Evolutionary conservation across 331 rosid species (phyloP).

Genomic region (Prunus yedoensis): DNA sequence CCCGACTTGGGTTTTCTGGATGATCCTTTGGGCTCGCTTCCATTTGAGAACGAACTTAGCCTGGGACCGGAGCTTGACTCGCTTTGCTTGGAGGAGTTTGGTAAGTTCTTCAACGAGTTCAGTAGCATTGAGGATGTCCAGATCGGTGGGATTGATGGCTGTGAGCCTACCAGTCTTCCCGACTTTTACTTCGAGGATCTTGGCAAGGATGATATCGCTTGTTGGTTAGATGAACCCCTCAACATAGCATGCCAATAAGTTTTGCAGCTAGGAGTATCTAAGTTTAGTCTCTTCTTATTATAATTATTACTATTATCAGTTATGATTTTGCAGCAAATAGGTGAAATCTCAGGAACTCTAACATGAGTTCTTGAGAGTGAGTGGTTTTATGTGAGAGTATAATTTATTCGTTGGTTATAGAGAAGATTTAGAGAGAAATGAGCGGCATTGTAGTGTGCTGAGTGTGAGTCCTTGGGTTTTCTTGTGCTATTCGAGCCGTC

Average conservation of each 20-base stretch:
- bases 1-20: constrained; percentile 42
- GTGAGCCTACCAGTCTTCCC: constrained; percentile 58
- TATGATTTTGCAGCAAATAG: background rate
- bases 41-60: constrained; percentile 17
- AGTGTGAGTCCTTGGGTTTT: constrained; percentile 48
- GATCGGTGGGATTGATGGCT: constrained; percentile 43
- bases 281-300: background rate
- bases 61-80: constrained; percentile 39
- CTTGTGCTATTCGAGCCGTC: constrained; percentile 71
- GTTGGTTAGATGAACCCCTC: constrained; percentile 65
- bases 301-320: background rate
- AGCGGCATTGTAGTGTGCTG: background rate
- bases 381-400: constrained; percentile 26
- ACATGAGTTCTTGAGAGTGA: constrained; percentile 24
- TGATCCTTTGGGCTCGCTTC: constrained; percentile 20
- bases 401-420: constrained; percentile 21
- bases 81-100: constrained; percentile 33
- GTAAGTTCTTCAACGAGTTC: constrained; percentile 38
- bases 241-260: constrained; percentile 56
- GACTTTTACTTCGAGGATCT: constrained; percentile 65
- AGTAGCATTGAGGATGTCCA: constrained; percentile 43
- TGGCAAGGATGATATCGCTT: constrained; percentile 56
- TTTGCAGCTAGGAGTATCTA: constrained; percentile 36
- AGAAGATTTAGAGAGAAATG: constrained; percentile 12
- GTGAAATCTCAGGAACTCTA: constrained; percentile 19